These are phyloP conservation scores for Crithidia thermophila DNA, from an alignment of 208 protist genomes.

Conservation along the genomic window DNA sequence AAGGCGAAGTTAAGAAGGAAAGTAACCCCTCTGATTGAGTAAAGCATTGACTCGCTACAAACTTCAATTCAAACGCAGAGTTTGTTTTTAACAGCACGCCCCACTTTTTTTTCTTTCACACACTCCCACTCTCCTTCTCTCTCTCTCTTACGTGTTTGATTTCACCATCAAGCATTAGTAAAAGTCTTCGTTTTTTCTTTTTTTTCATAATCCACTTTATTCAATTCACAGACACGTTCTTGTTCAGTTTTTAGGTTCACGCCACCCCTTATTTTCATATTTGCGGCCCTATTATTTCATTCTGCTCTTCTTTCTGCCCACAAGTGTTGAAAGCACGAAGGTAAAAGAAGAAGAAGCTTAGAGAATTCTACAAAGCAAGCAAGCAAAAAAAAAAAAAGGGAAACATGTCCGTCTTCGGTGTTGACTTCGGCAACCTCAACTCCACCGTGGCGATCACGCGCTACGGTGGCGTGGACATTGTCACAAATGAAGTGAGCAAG, in stretches of 20 bases:
- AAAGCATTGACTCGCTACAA: no score
- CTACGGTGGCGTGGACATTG: slow-evolving; percentile 89
- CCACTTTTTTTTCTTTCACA: not conserved
- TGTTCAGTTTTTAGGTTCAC: no score
- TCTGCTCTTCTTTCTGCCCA: no score
- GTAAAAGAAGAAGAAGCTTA: slow-evolving; percentile 21
- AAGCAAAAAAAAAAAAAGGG: slow-evolving; percentile 1
- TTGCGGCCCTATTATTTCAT: no score
- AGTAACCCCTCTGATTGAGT: no score
- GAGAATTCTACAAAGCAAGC: not conserved
- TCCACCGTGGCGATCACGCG: slow-evolving; percentile 88
- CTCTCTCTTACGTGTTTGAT: slow-evolving; percentile 4
- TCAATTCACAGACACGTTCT: no score
- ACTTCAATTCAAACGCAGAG: no score
- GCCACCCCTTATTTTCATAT: no score
- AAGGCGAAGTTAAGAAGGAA: no score
- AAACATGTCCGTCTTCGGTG: slow-evolving; percentile 91
- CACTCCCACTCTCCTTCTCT: slow-evolving; percentile 4
- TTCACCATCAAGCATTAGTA: not conserved
- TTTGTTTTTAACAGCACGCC: no score
- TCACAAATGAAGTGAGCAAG: slow-evolving; percentile 91
- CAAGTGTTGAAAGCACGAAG: not conserved
- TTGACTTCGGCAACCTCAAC: slow-evolving; percentile 93
- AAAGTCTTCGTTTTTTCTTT: no score
- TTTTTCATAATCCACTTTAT: no score